Evolutionary conservation across 2,329 filamentous ascomycete genomes (phyloP), one percentile per base, ranked within the genome.

Genomic region (Teratosphaeria pseudoeucalypti): DNA sequence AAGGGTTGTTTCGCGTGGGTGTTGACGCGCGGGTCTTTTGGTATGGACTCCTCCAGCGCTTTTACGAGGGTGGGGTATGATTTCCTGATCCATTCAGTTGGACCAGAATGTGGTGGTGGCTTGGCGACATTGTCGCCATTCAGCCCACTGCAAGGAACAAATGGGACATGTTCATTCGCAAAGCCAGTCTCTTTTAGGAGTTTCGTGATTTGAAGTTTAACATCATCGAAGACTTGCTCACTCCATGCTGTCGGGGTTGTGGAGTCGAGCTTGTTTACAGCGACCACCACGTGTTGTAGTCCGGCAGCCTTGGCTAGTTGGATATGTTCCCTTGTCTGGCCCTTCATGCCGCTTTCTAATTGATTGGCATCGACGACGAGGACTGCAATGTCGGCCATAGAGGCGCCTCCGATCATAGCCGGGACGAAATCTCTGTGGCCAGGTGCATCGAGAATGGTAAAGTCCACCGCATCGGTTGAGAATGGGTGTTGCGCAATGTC

Each of bases 371-470:
- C 94, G 61, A 99, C 90, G 23, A 99, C 94, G 2, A 99, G 79
- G 0, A 99, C 88, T 0, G 92, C 94, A 73, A 97, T 94, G 72
- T 99, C 94, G 10, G 94, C 95, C 74, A 96, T 92, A 61, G 89
- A 94, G 3, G 92, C 91, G 14, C 94, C 94, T 2, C 92, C 92
- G 72, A 99, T 96, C 94, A 99, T 99, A 73, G 96, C 99, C 0
- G 94, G 94, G 23, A 99, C 91, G 71, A 97, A 99, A 72, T 99
- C 94, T 62, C 86, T 84, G 74, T 99, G 94, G 0, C 94, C 94
- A 0, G 94, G 94, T 0, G 94, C 92, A 72, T 99, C 94, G 4
- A 99, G 81, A 54, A 99, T 96, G 1, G 94, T 97, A 70, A 97
- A 97, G 11, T 82, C 83, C 0, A 90, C 94, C 57, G 82, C 87